Base-by-base conservation (phyloP, 495 filamentous ascomycete genomes). In the Daldinia loculata region DNA sequence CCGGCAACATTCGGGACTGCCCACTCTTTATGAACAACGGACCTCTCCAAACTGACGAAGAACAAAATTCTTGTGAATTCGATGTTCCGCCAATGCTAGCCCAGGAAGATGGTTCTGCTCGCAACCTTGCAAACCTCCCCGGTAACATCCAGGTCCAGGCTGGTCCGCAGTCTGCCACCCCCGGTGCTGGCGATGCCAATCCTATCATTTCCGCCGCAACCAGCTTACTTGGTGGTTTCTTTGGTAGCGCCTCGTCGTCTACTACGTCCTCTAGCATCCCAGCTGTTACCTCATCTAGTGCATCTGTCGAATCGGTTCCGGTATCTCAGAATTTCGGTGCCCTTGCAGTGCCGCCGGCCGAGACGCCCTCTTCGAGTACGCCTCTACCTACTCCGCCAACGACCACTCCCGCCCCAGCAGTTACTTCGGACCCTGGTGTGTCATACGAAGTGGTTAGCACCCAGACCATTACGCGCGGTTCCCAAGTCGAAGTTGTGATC, bases 1-100 rank as follows among this genome's bases (percentile, higher is more conserved):
- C 81, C 56, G 86, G 86, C 26, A 74, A 63, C 5, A 78, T 90
- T 17, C 64, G 81, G 2, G 82, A 88, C 68, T 94, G 91, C 78
- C 80, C 80, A 0, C 64, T 84, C 56, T 89, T 91, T 63, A 71
- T 76, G 6, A 55, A 71, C 45, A 57, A 70, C 12, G 74, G 70
- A 4, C 75, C 75, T 24, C 6, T 90, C 29, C 76, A 77, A 75
- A 69, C 71, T 69, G 74, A 81, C 30, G 66, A 63, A 6, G 63
- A 74, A n/a, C 79, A 83, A 63, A 41, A 70, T 4, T 29, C 76
- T 56, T 84, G 82, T 75, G 59, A 78, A 22, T 77, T 83, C 56
- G 66, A 77, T 27, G 34, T 78, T 6, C 79, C 80, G 7, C 29
- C 58, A 1, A 22, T 62, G 0, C 65, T 83, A n/a, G 69, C 67